Percentiles rank a stretch among this genome's conserved stretches.
Conservation (phyloP, 257 asterid species). For the Przewalskia tangutica region DNA sequence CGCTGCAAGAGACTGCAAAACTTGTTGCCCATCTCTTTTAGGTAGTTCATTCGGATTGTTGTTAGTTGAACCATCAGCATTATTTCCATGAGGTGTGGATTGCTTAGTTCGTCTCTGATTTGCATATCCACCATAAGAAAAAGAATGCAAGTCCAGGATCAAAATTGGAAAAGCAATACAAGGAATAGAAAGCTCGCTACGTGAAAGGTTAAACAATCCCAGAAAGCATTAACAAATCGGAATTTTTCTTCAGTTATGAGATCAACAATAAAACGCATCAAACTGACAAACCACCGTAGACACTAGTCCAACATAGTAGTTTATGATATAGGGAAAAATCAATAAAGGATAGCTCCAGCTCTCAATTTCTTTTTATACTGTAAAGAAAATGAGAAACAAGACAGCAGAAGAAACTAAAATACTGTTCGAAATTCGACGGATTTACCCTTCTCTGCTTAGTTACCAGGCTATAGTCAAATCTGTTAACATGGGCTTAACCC, state of each 20-base stretch:
- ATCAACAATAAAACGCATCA: background rate
- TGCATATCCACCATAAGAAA: constrained; percentile 10
- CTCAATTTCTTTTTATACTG: background rate
- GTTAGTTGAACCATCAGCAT: constrained; percentile 30
- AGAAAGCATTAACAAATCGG: background rate
- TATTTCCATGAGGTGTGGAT: constrained; percentile 25
- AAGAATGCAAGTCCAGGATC: background rate
- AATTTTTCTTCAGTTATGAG: background rate
- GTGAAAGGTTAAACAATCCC: background rate
- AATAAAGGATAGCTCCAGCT: background rate
- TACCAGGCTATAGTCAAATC: background rate
- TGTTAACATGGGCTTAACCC: background rate
- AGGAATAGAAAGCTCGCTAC: background rate
- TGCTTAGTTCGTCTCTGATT: constrained; percentile 51
- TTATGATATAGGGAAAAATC: background rate
- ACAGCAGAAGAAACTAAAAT: background rate
- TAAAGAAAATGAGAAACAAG: background rate
- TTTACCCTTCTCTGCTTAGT: background rate
- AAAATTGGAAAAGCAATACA: background rate
- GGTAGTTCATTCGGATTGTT: constrained; percentile 33
- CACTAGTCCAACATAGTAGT: background rate
- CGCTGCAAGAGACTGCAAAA: constrained; percentile 71
- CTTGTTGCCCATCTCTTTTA: constrained; percentile 47
- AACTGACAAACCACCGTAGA: background rate
- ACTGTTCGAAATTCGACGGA: background rate